A percentile compares a stretch with the other conserved stretches of the same genome.
These are phyloP conservation scores for Fusarium mundagurra DNA, from an alignment of 2,329 filamentous ascomycete genomes.

Conservation along the genomic window DNA sequence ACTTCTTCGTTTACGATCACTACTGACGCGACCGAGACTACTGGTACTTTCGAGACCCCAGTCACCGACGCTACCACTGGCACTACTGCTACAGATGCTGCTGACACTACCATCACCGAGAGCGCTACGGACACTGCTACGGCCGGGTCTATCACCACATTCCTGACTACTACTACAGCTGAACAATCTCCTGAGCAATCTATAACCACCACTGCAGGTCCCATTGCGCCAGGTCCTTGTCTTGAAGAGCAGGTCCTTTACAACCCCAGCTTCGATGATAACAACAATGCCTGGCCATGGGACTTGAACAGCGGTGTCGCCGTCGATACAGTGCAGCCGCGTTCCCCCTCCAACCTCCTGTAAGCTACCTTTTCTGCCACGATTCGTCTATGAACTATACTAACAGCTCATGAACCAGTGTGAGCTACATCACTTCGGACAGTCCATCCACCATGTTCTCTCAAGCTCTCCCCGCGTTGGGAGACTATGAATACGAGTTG, in stretches of 20 bases:
- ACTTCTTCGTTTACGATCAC: background rate
- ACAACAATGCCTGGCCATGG: background rate
- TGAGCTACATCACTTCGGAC: background rate
- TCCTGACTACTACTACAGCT: background rate
- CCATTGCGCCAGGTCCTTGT: background rate
- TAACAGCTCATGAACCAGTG: background rate
- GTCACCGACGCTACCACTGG: background rate
- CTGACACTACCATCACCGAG: background rate
- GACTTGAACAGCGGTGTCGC: background rate
- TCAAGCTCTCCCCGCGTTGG: background rate
- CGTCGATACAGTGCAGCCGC: background rate
- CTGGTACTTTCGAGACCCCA: background rate
- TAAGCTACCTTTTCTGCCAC: background rate
- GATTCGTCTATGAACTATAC: background rate
- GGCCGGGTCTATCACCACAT: background rate
- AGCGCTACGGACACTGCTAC: background rate
- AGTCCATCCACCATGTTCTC: background rate
- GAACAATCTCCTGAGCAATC: background rate
- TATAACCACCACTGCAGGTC: background rate
- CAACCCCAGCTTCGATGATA: slow-evolving; percentile 4
- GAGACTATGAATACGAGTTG: background rate
- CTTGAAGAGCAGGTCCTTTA: background rate
- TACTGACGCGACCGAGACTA: background rate
- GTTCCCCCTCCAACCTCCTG: background rate
- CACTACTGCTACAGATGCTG: background rate